Base-by-base conservation (phyloP, 768 basidiomycete species). In the Macrolepiota dolichaula region DNA sequence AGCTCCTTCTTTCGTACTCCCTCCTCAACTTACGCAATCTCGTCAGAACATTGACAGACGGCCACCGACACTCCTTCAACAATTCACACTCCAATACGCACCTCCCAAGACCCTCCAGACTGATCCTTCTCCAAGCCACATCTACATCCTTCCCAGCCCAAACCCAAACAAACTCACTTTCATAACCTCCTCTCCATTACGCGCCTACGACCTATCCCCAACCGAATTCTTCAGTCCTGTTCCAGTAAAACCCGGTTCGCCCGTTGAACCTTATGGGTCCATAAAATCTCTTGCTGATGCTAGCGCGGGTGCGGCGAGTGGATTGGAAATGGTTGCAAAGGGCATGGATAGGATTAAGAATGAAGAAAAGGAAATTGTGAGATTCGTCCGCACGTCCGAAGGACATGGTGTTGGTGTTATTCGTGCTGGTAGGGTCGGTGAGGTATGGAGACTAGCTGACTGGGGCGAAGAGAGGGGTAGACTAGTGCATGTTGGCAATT, bases 21-120 rank as follows among this genome's bases (percentile, higher is more conserved):
- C 15, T 10, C 13, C n/a, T 42, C 22, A 24, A 25, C 17, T 22
- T 27, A 17, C 15, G 46, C 32, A 47, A 25, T 57, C 42, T 7
- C 19, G n/a, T n/a, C 29, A 96, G 94, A 94, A 96, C 73, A 85
- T 97, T 65, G 94, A 96, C 68, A 81, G 90, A 15, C 84, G 88
- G 65, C 95, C 95, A 6, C 95, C 95, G 9, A 93, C 91, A 2
- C 77, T 94, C 2, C 77, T 94, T 29, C 84, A 82, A 67, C 87
- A 89, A 62, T 90, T 92, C 71, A 86, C 83, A 2, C 73, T 94
- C 19, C 85, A 91, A 49, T 86, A 76, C 80, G 54, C 69, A 68
- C 13, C 74, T 75, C 51, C 88, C 87, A 29, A 70, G 71, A 61
- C 72, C 85, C 83, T 6, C 73, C 94, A n/a, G 83, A 91, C 40